Evolutionary conservation across 2,329 filamentous ascomycete species (phyloP).

Genomic region (Xylariales sp.): DNA sequence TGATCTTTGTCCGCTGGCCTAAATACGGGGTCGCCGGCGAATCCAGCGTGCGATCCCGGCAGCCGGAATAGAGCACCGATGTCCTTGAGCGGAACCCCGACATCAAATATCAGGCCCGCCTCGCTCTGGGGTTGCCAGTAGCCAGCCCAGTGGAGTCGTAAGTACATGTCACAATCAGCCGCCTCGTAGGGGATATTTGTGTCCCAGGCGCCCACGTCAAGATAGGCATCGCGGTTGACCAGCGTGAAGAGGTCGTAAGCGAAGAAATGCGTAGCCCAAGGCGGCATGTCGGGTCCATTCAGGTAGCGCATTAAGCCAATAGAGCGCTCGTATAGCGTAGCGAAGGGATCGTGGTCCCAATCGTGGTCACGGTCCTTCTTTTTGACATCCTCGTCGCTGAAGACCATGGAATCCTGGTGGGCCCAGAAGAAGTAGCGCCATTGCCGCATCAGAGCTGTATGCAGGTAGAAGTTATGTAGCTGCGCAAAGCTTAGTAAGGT

Average conservation of each 20-base stretch:
- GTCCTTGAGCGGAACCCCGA: slow-evolving; percentile 56
- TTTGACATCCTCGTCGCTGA: slow-evolving; percentile 55
- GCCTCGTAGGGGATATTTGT: slow-evolving; percentile 61
- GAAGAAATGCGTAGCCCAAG: slow-evolving; percentile 63
- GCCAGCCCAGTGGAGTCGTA: slow-evolving; percentile 56
- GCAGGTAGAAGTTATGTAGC: slow-evolving; percentile 62
- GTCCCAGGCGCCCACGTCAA: slow-evolving; percentile 60
- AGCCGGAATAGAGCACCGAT: slow-evolving; percentile 57
- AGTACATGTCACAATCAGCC: slow-evolving; percentile 60
- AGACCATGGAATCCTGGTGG: slow-evolving; percentile 60
- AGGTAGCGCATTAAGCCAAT: slow-evolving; percentile 50
- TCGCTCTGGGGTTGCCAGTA: slow-evolving; percentile 55
- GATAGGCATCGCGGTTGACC: slow-evolving; percentile 59
- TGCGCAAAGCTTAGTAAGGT: slow-evolving; percentile 62
- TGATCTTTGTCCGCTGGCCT: slow-evolving; percentile 28
- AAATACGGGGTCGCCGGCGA: slow-evolving; percentile 51
- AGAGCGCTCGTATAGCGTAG: slow-evolving; percentile 51
- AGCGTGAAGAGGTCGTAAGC: slow-evolving; percentile 62
- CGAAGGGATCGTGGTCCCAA: slow-evolving; percentile 51
- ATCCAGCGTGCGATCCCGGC: slow-evolving; percentile 51
- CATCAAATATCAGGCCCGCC: slow-evolving; percentile 57
- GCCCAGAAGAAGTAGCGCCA: slow-evolving; percentile 62
- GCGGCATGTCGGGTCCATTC: slow-evolving; percentile 50
- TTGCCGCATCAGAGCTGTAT: slow-evolving; percentile 54
- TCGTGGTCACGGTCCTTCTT: slow-evolving; percentile 53